A percentile compares a stretch with the other conserved stretches of the same genome.
These are phyloP conservation scores for Podospora tetraspora DNA, from an alignment of 495 filamentous ascomycete species.

Conservation along the genomic window DNA sequence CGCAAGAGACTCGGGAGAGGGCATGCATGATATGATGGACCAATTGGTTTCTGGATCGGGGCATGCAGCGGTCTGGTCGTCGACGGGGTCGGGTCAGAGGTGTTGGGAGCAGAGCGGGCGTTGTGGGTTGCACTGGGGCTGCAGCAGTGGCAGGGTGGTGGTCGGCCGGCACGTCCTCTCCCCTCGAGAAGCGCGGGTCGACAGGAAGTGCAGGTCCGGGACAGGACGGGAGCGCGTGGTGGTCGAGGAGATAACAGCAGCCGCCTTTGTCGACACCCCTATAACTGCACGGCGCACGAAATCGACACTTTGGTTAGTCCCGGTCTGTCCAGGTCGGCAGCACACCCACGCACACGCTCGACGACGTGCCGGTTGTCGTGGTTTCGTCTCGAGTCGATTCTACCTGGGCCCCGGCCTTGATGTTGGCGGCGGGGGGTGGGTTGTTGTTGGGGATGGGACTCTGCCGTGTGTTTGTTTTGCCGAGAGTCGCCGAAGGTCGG, in stretches of 20 bases:
- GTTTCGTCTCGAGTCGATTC: background rate
- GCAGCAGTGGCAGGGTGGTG: conserved; percentile 26
- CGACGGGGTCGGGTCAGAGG: conserved; percentile 16
- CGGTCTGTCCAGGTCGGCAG: background rate
- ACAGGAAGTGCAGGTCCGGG: conserved; percentile 11
- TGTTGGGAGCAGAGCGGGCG: conserved; percentile 13
- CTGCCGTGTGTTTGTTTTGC: conserved; percentile 8
- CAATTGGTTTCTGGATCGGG: conserved; percentile 28
- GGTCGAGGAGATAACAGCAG: conserved; percentile 10
- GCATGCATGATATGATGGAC: conserved; percentile 30
- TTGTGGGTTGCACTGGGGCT: conserved; percentile 20
- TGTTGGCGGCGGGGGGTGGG: background rate
- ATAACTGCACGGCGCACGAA: background rate
- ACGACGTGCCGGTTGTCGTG: background rate
- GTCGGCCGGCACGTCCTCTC: conserved; percentile 19
- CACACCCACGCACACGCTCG: background rate
- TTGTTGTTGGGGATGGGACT: conserved; percentile 1
- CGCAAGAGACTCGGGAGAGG: conserved; percentile 22
- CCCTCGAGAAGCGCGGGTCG: conserved; percentile 18
- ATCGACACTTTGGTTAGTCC: background rate
- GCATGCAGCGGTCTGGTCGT: conserved; percentile 28
- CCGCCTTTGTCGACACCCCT: conserved; percentile 17
- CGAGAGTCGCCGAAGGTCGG: conserved; percentile 14
- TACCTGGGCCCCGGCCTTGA: conserved; percentile 1
- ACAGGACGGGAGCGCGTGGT: conserved; percentile 10